Evolutionary conservation across 1,284 basidiomycete species (phyloP).

Genomic region (Cystobasidiaceae sp.): DNA sequence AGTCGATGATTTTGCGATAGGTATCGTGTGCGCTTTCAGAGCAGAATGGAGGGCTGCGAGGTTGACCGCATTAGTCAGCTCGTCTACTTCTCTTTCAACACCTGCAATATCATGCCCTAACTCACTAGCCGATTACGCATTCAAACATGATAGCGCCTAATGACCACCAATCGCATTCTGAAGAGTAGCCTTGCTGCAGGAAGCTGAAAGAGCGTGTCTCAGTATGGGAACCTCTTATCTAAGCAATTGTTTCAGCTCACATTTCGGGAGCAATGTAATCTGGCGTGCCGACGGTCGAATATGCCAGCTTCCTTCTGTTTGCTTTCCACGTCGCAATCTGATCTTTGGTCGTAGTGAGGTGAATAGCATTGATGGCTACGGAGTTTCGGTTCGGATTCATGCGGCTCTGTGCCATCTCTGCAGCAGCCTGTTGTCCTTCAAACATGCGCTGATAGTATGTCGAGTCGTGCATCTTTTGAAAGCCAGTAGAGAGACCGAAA

Average conservation of each 20-base stretch:
- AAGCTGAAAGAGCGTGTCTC: too few species aligned
- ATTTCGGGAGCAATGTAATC: conserved; percentile 99
- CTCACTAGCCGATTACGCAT: conserved; percentile 68
- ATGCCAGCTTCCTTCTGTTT: conserved; percentile 92
- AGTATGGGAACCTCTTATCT: too few species aligned
- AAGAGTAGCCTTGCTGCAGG: conserved; percentile 92
- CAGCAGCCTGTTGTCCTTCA: conserved; percentile 52
- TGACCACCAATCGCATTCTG: conserved; percentile 57
- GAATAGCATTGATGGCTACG: conserved; percentile 91
- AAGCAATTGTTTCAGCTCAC: not conserved
- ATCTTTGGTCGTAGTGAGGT: conserved; percentile 81
- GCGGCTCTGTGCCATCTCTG: not conserved
- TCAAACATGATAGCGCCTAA: conserved; percentile 93
- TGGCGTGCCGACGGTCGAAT: conserved; percentile 96
- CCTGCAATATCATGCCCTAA: not conserved
- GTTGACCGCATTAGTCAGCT: not conserved
- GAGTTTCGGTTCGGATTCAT: conserved; percentile 61
- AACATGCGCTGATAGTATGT: conserved; percentile 91
- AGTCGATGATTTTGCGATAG: conserved; percentile 97
- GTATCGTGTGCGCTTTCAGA: conserved; percentile 97
- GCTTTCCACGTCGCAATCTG: conserved; percentile 99
- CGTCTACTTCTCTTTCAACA: not conserved
- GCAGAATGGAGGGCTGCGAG: conserved; percentile 93
- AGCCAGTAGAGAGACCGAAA: conserved; percentile 89
- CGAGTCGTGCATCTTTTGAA: conserved; percentile 90